Percentiles rank a stretch among this genome's conserved stretches.
Conservation (phyloP, 805 yeast genomes). For the Saccharomyces mikatae region DNA sequence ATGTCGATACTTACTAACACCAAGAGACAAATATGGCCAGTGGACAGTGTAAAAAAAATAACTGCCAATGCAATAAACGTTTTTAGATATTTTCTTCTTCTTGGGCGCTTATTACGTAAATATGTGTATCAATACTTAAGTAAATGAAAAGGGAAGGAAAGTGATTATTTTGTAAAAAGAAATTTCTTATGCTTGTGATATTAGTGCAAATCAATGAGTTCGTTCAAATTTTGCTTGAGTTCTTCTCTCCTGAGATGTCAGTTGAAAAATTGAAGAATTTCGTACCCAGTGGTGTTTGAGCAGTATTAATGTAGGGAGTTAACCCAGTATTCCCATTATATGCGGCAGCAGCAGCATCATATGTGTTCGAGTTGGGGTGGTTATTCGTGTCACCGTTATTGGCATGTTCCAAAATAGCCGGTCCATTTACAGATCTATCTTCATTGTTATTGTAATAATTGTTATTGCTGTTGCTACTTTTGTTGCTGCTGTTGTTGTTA, state of each 20-base stretch:
- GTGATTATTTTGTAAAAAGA: neutral
- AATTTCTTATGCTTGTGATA: neutral
- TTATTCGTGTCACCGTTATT: neutral
- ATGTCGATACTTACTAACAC: neutral
- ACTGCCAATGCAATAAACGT: neutral
- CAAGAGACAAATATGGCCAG: neutral
- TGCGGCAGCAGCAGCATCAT: slow-evolving; percentile 4
- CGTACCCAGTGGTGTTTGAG: slow-evolving; percentile 23
- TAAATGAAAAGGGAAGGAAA: neutral
- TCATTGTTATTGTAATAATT: slow-evolving; percentile 1
- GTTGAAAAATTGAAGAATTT: slow-evolving; percentile 25
- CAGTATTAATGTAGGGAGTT: slow-evolving; percentile 26
- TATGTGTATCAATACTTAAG: neutral
- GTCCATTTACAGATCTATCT: neutral
- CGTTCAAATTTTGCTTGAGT: slow-evolving; percentile 2
- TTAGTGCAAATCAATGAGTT: neutral
- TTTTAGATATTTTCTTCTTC: neutral
- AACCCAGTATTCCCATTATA: slow-evolving; percentile 24
- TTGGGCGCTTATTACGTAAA: neutral
- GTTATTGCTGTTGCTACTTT: neutral
- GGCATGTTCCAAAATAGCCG: neutral
- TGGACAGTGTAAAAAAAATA: neutral
- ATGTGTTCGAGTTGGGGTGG: neutral
- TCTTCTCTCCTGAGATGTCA: slow-evolving; percentile 10
- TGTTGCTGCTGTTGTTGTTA: neutral